Conservation (phyloP, 306 rosid genomes). For the Ochetophila trinervis region DNA sequence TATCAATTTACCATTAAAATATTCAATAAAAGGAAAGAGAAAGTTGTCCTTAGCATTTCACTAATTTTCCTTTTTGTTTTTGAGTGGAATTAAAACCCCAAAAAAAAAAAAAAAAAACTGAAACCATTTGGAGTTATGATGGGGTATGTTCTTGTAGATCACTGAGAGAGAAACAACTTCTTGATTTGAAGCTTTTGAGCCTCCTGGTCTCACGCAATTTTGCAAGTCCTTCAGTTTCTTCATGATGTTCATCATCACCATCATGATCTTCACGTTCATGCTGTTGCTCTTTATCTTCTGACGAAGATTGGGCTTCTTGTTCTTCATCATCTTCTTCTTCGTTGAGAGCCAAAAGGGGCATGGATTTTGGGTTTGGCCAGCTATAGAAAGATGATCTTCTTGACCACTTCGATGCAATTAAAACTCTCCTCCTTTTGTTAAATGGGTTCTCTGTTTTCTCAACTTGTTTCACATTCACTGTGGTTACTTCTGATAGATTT, state of each 20-base stretch:
- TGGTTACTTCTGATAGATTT: constrained; percentile 53
- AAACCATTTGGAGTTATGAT: constrained; percentile 15
- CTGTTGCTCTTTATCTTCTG: constrained; percentile 20
- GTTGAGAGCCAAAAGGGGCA: constrained; percentile 71
- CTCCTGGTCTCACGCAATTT: constrained; percentile 30
- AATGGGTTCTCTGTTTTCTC: constrained; percentile 72
- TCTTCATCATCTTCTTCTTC: constrained; percentile 47
- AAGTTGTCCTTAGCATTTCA: background rate
- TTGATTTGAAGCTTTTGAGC: constrained; percentile 56
- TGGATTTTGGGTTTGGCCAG: constrained; percentile 73
- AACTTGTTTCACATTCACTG: constrained; percentile 50
- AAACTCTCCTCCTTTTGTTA: constrained; percentile 72
- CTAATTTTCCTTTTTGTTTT: background rate
- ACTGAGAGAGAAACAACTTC: constrained; percentile 70
- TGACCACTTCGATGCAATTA: constrained; percentile 67
- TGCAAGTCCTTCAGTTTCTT: constrained; percentile 30
- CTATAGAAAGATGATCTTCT: constrained; percentile 62
- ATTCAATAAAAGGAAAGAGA: background rate
- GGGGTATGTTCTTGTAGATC: constrained; percentile 69
- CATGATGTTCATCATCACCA: constrained; percentile 30
- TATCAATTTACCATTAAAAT: background rate
- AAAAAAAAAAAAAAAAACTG: background rate
- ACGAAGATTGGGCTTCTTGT: background rate
- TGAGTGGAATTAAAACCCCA: constrained; percentile 14
- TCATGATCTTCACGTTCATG: constrained; percentile 32